phyloP scores from a whole-genome alignment of 257 asterid species.

The Solanum etuberosum region DNA sequence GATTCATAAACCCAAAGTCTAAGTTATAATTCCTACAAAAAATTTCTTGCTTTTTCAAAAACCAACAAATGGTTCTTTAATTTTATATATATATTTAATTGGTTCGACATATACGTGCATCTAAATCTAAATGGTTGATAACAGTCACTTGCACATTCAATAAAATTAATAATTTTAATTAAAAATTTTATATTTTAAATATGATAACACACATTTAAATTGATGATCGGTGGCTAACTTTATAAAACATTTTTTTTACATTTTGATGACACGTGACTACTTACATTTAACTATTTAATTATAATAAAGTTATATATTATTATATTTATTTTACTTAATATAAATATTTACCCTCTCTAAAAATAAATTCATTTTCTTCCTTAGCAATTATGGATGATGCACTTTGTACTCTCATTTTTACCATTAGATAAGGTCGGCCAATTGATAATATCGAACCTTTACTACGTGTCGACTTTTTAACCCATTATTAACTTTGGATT shows the following conservation, averaged over 20 bases:
- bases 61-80: not conserved
- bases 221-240: no score
- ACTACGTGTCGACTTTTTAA: slow-evolving; percentile 35
- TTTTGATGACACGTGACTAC: not conserved
- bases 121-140: not conserved
- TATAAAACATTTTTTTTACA: no score
- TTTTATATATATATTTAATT: no score
- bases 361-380: not conserved
- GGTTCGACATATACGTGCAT: not conserved
- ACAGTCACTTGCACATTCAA: not conserved
- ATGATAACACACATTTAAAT: no score
- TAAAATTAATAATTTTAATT: no score
- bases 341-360: not conserved
- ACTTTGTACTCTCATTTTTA: slow-evolving; percentile 13
- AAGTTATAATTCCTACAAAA: not conserved
- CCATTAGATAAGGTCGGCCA: slow-evolving; percentile 44
- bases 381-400: slow-evolving; percentile 18
- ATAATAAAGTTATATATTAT: not conserved
- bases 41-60: no score
- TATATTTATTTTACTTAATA: not conserved
- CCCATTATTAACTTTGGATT: slow-evolving; percentile 19
- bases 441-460: slow-evolving; percentile 19
- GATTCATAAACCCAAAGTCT: not conserved
- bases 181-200: no score
- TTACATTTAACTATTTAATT: not conserved